Conservation (phyloP, 495 filamentous ascomycete species). For the Darksidea phi region DNA sequence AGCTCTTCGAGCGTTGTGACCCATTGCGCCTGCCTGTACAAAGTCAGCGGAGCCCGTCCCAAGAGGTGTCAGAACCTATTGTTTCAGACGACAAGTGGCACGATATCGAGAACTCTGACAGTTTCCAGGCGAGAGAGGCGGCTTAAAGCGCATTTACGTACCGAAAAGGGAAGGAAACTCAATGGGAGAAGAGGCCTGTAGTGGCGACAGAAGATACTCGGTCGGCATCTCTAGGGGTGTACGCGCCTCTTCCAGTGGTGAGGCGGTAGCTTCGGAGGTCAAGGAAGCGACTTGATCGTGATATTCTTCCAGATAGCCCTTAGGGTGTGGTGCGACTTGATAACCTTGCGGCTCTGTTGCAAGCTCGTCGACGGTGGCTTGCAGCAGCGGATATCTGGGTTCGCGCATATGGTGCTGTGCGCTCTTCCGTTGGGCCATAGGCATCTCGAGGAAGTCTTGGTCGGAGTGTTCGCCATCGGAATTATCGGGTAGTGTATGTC, state of each 20-base stretch:
- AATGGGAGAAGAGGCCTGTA: conserved; percentile 49
- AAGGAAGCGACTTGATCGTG: conserved; percentile 51
- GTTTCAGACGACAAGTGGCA: too few species aligned
- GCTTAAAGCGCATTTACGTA: too few species aligned
- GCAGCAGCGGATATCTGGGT: conserved; percentile 35
- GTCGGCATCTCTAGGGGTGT: conserved; percentile 53
- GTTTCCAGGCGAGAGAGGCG: too few species aligned
- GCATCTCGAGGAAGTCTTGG: conserved; percentile 19
- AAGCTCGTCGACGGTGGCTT: conserved; percentile 35
- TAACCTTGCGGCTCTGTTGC: background rate
- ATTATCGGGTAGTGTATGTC: conserved; percentile 14
- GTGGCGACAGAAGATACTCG: conserved; percentile 55
- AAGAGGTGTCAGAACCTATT: too few species aligned
- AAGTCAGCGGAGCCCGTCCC: too few species aligned
- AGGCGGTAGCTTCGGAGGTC: conserved; percentile 59
- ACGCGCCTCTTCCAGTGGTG: conserved; percentile 51
- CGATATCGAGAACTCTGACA: too few species aligned
- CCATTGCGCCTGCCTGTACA: conserved; percentile 9
- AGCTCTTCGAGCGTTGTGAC: conserved; percentile 33
- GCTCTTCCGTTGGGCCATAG: conserved; percentile 22
- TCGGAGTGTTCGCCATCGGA: conserved; percentile 33
- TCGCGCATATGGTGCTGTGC: conserved; percentile 24
- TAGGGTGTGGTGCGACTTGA: too few species aligned
- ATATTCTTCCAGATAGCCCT: background rate
- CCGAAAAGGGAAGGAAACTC: conserved; percentile 49